Evolutionary conservation across 176 grass and related monocot genomes (phyloP), one percentile per base, ranked within the genome.

Genomic region (Stipa capillata): DNA sequence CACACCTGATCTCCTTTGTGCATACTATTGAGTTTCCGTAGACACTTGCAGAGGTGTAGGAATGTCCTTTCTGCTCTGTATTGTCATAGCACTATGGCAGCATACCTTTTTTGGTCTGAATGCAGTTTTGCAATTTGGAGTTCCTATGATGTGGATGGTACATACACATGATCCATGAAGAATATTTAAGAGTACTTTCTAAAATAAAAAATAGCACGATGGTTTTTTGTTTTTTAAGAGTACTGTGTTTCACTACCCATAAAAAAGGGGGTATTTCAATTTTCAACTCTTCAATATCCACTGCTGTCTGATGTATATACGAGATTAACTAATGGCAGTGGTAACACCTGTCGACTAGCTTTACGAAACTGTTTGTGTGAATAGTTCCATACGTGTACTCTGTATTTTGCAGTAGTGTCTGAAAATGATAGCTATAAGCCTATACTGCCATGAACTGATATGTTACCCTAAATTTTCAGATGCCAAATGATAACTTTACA

Each of bases 381-480:
- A 27, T 57, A 27, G 31, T 85, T 72, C 3, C 23, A 39, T 64
- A 56, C 37, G 1, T 66, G 41, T 31, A 65, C 11, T 13, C 53
- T 73, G 17, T 71, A 49, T 11, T 58, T 50, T 61, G 39, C 52
- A 60, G 40, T 54, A 54, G 27, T 72, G 28, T 64, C 11, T 62
- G 5, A n/a, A n/a, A n/a, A n/a, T n/a, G n/a, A n/a, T n/a, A n/a
- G n/a, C n/a, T n/a, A n/a, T n/a, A n/a, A n/a, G n/a, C n/a, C n/a
- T n/a, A n/a, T n/a, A n/a, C n/a, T n/a, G n/a, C n/a, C n/a, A n/a
- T n/a, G n/a, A 59, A 49, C 47, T 83, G 64, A 49, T 64, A 82
- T 87, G 55, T 85, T 83, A 42, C 44, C 64, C 49, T 79, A 59
- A 89, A 61, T 89, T 82, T 83, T 55, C 73, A 85, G 65, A 40